Evolutionary conservation across 345 rosid genomes (phyloP), one percentile per base, ranked within the genome.

Genomic region (Pugionium dolabratum): DNA sequence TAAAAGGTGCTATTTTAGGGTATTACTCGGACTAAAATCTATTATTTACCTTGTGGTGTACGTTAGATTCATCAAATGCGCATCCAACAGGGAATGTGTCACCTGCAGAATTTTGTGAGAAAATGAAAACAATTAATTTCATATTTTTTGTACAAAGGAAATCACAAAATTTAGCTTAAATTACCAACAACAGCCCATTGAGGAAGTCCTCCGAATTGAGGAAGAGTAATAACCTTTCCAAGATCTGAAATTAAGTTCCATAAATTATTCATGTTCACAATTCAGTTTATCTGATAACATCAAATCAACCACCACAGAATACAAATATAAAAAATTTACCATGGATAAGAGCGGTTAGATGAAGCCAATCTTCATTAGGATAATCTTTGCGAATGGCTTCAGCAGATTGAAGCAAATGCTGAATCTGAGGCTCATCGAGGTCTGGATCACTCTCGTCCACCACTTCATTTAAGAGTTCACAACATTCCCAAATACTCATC

Each of bases 1-100:
- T n/a, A n/a, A n/a, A n/a, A n/a, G n/a, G n/a, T n/a, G n/a, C n/a
- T n/a, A n/a, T n/a, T n/a, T n/a, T n/a, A n/a, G n/a, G n/a, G n/a
- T n/a, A n/a, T n/a, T n/a, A n/a, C n/a, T n/a, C n/a, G n/a, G n/a
- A n/a, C n/a, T n/a, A 18, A 18, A 18, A 18, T 18, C 18, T 18
- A 18, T 36, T 54, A 35, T 7, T 18, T 72, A 87, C 95, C 87
- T 79, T 82, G 86, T 83, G 77, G 73, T 88, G 92, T 49, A 88
- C 72, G 64, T 67, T 84, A 41, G 86, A 50, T 70, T 83, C 18
- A 18, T 18, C 18, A 18, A 18, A 18, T 18, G 18, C 18, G 18
- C 18, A 18, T 18, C 18, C 18, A 56, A 85, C 85, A 25, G 90
- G 90, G 41, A 82, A 84, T 35, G 96, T 84, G 60, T 88, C 95